Conservation (phyloP, 148 eudicot species). For the Chenopodium suecicum region DNA sequence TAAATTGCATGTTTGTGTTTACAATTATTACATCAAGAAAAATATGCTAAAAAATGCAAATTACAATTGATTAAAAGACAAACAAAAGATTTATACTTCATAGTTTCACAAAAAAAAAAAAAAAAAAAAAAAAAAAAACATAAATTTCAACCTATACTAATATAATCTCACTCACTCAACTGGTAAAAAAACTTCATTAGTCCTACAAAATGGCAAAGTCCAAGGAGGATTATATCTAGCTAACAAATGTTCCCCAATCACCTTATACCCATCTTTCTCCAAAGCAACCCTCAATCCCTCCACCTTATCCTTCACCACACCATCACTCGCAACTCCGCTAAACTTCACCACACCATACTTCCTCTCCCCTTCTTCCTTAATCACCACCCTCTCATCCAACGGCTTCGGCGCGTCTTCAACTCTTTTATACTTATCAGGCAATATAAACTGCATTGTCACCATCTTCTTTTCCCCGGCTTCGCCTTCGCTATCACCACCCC, state of each 20-base stretch:
- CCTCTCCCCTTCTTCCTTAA: conserved; percentile 61
- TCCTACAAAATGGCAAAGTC: conserved; percentile 70
- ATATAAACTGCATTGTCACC: conserved; percentile 70
- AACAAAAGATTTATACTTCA: no score
- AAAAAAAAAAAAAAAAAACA: background rate
- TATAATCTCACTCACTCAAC: conserved; percentile 37
- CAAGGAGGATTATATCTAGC: conserved; percentile 91
- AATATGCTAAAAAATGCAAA: background rate
- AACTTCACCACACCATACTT: conserved; percentile 75
- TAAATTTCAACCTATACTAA: no score
- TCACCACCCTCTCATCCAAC: conserved; percentile 80
- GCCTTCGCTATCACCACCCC: background rate
- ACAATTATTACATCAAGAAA: no score
- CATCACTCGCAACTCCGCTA: conserved; percentile 55
- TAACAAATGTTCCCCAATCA: conserved; percentile 49
- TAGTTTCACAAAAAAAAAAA: background rate
- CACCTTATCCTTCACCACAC: conserved; percentile 60
- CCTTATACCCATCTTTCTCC: conserved; percentile 67
- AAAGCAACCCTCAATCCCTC: conserved; percentile 39
- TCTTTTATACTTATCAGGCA: conserved; percentile 54
- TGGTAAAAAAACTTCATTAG: conserved; percentile 78
- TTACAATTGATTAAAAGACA: background rate
- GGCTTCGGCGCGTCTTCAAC: conserved; percentile 80
- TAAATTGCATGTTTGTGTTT: no score
- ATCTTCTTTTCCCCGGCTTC: conserved; percentile 7